These are phyloP conservation scores for Blastobotrys buckinghamii DNA, from an alignment of 1,139 yeast genomes.

Conservation along the genomic window DNA sequence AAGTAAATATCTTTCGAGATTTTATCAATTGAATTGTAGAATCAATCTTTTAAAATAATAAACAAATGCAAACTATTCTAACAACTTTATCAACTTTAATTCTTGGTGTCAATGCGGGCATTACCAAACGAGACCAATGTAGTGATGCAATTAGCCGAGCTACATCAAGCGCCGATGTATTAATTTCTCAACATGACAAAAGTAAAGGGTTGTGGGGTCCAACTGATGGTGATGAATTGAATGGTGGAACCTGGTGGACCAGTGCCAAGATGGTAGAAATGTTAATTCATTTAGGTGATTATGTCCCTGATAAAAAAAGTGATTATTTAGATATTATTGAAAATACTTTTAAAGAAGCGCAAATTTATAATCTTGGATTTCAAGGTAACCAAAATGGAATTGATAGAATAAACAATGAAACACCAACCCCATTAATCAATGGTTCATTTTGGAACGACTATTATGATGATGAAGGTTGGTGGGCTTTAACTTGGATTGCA, in stretches of 20 bases:
- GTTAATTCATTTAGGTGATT: constrained; percentile 1
- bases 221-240: constrained; percentile 1
- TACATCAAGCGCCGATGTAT: constrained; percentile 2
- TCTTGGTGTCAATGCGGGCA: not conserved
- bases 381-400: constrained; percentile 2
- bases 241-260: constrained; percentile 12
- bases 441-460: constrained; percentile 15
- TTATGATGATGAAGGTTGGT: constrained; percentile 22
- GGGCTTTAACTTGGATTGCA: constrained; percentile 20
- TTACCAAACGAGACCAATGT: not conserved
- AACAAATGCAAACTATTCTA: not conserved
- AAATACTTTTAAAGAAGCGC: constrained; percentile 9
- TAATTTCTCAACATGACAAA: constrained; percentile 2
- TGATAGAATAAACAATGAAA: not conserved
- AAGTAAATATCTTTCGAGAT: too few relatives aligned
- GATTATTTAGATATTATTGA: not conserved
- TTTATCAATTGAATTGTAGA: not conserved
- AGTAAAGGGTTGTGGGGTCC: constrained; percentile 11
- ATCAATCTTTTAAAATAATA: not conserved
- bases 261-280: constrained; percentile 6
- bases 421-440: constrained; percentile 13
- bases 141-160: constrained; percentile 2
- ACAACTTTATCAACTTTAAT: not conserved
- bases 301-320: not conserved
- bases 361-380: constrained; percentile 5